Percentiles rank a stretch among this genome's conserved stretches.
phyloP scores from a whole-genome alignment of 1,284 basidiomycete species.

The Cryptococcus hybrid region DNA sequence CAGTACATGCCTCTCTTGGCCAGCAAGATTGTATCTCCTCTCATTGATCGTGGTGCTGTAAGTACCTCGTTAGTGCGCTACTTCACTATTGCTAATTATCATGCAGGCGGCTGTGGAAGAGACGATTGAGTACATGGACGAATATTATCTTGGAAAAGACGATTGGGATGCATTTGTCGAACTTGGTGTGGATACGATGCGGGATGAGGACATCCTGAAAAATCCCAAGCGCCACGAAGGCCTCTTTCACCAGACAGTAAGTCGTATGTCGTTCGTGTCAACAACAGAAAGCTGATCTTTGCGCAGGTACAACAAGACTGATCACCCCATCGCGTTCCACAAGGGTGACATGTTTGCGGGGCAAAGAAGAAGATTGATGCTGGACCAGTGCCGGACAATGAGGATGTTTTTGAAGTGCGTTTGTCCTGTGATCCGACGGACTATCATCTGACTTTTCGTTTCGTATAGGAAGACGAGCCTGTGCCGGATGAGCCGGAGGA shows the following conservation, averaged over 20 bases:
- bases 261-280: conserved; percentile 32
- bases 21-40: conserved; percentile 72
- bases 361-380: conserved; percentile 63
- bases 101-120: conserved; percentile 70
- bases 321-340: conserved; percentile 90
- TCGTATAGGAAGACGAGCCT: conserved; percentile 27
- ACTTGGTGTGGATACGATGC: conserved; percentile 78
- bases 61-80: conserved; percentile 12
- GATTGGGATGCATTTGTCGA: conserved; percentile 97
- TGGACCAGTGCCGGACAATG: conserved; percentile 76
- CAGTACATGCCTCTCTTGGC: conserved; percentile 85
- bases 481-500: conserved; percentile 50
- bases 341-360: conserved; percentile 74
- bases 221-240: conserved; percentile 77
- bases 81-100: not conserved
- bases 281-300: not conserved
- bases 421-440: conserved; percentile 48
- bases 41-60: conserved; percentile 57
- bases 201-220: conserved; percentile 74
- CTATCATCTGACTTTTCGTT: not conserved
- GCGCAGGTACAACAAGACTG: conserved; percentile 73
- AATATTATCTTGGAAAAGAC: conserved; percentile 88
- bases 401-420: conserved; percentile 72
- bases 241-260: conserved; percentile 80
- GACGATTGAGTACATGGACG: conserved; percentile 86